Base-by-base conservation (phyloP, 345 rosid species). In the Turritis glabra region DNA sequence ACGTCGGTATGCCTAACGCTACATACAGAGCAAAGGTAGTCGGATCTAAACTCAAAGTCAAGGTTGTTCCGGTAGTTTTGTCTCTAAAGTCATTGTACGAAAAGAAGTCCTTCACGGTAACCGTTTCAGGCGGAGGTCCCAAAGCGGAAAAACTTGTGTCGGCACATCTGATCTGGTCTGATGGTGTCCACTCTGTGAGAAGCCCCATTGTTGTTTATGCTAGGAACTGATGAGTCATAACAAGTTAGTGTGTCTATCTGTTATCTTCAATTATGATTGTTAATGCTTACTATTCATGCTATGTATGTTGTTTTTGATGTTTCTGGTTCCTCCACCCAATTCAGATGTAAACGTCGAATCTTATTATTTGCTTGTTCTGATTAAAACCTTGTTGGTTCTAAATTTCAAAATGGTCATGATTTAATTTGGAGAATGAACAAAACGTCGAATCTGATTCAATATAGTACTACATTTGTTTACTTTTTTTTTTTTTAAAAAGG, bases 1-100 rank as follows among this genome's bases (percentile, higher is more conserved):
- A 90, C 53, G 93, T 86, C 4, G 88, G 91, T 5, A 17, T 12
- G 23, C 23, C 80, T 11, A 78, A 80, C 29, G 71, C 83, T 4
- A 83, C 77, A 14, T 90, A 88, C 80, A 85, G 55, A 43, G 84
- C 75, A 8, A 8, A 59, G 1, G 58, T 82, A 22, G 47, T 71
- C 0, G 67, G 69, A 47, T 5, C 67, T 8, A 59, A 44, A 17
- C 23, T 84, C 17, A 51, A 62, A 0, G 67, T 84, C 54, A 18
- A 67, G 60, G 88, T 88, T 44, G 62, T 38, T 15, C 96, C 92
- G 3, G 12, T 4, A 15, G 67, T 73, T 51, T 75, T 88, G 63
- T 40, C 67, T 50, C 74, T 90, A 1, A 71, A 71, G 54, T 46
- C 85, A 4, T 1, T 67, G n/a, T 14, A 69, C 10, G 82, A 86